These are phyloP conservation scores for Kodamaea sp. DNA, from an alignment of 1,139 yeast genomes.

Conservation along the genomic window DNA sequence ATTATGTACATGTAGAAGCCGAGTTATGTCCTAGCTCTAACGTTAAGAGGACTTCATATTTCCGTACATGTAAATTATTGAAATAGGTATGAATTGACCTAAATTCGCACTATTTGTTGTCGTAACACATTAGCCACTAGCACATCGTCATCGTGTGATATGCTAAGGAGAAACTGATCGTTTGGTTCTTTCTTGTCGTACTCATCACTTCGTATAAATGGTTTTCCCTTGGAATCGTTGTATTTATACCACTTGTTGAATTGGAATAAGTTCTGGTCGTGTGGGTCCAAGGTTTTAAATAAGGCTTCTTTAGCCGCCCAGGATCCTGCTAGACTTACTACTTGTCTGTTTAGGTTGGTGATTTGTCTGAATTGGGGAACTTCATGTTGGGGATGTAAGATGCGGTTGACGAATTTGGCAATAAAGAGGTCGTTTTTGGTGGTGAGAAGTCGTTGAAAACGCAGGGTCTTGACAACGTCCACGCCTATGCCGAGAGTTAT, in stretches of 20 bases:
- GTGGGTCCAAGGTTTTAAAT: slow-evolving; percentile 56
- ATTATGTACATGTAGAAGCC: no score
- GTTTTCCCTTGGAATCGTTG: slow-evolving; percentile 40
- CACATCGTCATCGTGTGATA: slow-evolving; percentile 68
- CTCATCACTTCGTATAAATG: slow-evolving; percentile 33
- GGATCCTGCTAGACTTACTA: slow-evolving; percentile 50
- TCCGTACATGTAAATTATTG: background rate
- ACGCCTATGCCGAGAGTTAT: slow-evolving; percentile 54
- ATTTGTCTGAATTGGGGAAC: slow-evolving; percentile 33
- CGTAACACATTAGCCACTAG: slow-evolving; percentile 54
- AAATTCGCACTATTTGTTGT: slow-evolving; percentile 22
- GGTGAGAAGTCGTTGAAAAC: slow-evolving; percentile 49
- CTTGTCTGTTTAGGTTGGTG: slow-evolving; percentile 24
- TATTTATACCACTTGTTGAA: slow-evolving; percentile 65
- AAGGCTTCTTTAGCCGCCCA: slow-evolving; percentile 84
- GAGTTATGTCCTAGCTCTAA: no score
- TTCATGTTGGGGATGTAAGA: slow-evolving; percentile 54
- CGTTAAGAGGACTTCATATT: no score
- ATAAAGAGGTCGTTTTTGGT: slow-evolving; percentile 25
- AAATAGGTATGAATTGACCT: background rate
- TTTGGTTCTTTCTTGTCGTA: slow-evolving; percentile 22
- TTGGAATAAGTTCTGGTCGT: slow-evolving; percentile 51
- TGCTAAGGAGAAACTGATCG: slow-evolving; percentile 55
- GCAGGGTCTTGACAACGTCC: slow-evolving; percentile 53
- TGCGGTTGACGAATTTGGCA: slow-evolving; percentile 44